phyloP scores from a whole-genome alignment of 371 early-diverging fungal species.

The Coemansia sp. region DNA sequence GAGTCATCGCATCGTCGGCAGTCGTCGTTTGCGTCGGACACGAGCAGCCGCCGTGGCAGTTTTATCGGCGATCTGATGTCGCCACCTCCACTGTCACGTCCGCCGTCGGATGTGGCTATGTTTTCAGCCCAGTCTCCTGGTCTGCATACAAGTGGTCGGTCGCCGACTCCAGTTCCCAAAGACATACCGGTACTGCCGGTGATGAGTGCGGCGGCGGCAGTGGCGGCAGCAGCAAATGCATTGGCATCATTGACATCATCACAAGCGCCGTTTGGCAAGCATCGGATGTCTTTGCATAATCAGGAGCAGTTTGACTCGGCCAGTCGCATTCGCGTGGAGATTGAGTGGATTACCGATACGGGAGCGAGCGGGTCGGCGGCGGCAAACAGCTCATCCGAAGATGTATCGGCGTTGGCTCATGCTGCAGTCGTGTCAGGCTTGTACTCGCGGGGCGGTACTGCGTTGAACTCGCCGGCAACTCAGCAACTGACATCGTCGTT shows the following conservation, averaged over 20 bases:
- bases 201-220: conserved; percentile 23
- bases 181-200: conserved; percentile 11
- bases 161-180: neutral
- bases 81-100: conserved; percentile 28
- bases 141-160: neutral
- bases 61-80: conserved; percentile 1
- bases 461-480: conserved; percentile 26
- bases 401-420: conserved; percentile 4
- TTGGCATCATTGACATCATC: conserved; percentile 13
- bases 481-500: conserved; percentile 7
- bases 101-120: conserved; percentile 44
- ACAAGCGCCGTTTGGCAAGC: neutral
- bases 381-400: conserved; percentile 27
- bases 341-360: conserved; percentile 40
- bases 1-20: conserved; percentile 9
- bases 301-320: conserved; percentile 1
- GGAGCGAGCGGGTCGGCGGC: conserved; percentile 3
- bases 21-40: conserved; percentile 21
- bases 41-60: conserved; percentile 5
- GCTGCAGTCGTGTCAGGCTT: conserved; percentile 10
- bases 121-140: conserved; percentile 12
- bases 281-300: neutral
- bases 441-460: conserved; percentile 24
- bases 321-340: conserved; percentile 37
- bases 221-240: conserved; percentile 21